A percentile compares a stretch with the other conserved stretches of the same genome.
phyloP scores from a whole-genome alignment of 805 yeast species.

The Teunomyces aglyptinius region DNA sequence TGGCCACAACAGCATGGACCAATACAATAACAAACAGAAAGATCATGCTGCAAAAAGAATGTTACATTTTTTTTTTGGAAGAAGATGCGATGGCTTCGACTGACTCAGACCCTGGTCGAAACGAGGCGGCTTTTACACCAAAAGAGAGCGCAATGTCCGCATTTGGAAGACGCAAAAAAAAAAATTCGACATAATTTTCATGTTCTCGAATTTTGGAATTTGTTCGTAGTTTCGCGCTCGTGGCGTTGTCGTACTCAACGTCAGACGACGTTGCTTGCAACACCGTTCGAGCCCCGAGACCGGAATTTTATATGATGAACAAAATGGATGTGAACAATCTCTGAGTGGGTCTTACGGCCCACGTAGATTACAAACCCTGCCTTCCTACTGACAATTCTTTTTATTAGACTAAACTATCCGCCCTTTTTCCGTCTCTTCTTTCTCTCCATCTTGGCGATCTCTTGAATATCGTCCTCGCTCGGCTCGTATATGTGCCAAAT shows the following conservation, averaged over 20 bases:
- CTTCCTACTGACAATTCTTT: constrained; percentile 46
- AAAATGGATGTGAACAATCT: constrained; percentile 52
- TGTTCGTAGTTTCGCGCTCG: background rate
- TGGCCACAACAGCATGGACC: background rate
- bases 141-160: too few relatives aligned
- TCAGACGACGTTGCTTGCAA: constrained; percentile 6
- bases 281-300: constrained; percentile 23
- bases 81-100: too few relatives aligned
- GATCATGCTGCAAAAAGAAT: too few relatives aligned
- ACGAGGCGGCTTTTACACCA: too few relatives aligned
- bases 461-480: constrained; percentile 74
- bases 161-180: too few relatives aligned
- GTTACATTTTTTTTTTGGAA: too few relatives aligned
- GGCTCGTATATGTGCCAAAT: constrained; percentile 95
- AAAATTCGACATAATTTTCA: too few relatives aligned
- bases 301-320: constrained; percentile 35
- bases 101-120: too few relatives aligned
- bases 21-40: background rate
- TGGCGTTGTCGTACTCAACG: constrained; percentile 3
- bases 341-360: constrained; percentile 43
- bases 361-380: constrained; percentile 48
- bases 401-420: constrained; percentile 5
- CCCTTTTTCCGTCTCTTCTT: constrained; percentile 43
- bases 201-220: too few relatives aligned
- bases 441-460: constrained; percentile 68